These are phyloP conservation scores for Trametes gibbosa DNA, from an alignment of 768 basidiomycete species.

Conservation along the genomic window DNA sequence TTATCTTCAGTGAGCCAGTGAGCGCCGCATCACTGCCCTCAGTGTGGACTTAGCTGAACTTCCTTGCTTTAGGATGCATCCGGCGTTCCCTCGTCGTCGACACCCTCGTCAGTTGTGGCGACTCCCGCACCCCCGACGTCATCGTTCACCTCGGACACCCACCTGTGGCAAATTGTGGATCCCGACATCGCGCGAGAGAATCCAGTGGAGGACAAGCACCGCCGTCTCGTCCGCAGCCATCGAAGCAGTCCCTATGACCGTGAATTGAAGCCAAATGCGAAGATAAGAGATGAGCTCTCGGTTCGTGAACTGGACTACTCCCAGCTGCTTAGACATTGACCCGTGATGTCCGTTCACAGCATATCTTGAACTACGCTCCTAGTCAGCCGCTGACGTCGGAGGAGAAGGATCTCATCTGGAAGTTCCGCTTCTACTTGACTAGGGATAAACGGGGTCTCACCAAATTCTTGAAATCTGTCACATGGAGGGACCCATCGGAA, in stretches of 20 bases:
- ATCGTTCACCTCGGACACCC: conserved; percentile 59
- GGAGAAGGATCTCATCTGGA: conserved; percentile 97
- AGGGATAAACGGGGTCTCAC: conserved; percentile 92
- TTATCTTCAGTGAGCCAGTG: conserved; percentile 90
- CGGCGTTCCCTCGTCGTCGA: conserved; percentile 39
- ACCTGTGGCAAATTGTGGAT: conserved; percentile 86
- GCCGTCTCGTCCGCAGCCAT: conserved; percentile 91
- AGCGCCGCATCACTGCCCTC: conserved; percentile 23
- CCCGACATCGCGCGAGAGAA: conserved; percentile 92
- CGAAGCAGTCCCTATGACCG: conserved; percentile 92
- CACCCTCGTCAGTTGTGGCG: conserved; percentile 38
- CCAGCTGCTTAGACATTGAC: not conserved
- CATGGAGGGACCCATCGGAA: conserved; percentile 94
- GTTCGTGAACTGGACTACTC: conserved; percentile 37
- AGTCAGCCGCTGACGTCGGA: conserved; percentile 82
- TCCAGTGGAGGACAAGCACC: conserved; percentile 96
- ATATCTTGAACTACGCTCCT: conserved; percentile 88
- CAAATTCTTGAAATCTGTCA: conserved; percentile 96
- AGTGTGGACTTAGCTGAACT: not conserved
- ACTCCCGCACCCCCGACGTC: conserved; percentile 43
- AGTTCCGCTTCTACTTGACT: conserved; percentile 96
- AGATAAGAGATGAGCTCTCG: conserved; percentile 88
- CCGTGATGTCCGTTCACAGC: conserved; percentile 41
- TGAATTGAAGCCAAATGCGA: conserved; percentile 95
- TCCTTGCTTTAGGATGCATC: conserved; percentile 37